Percentiles rank a stretch among this genome's conserved stretches.
These are phyloP conservation scores for Taxillus chinensis DNA, from an alignment of 164 flowering plant species.

Conservation along the genomic window DNA sequence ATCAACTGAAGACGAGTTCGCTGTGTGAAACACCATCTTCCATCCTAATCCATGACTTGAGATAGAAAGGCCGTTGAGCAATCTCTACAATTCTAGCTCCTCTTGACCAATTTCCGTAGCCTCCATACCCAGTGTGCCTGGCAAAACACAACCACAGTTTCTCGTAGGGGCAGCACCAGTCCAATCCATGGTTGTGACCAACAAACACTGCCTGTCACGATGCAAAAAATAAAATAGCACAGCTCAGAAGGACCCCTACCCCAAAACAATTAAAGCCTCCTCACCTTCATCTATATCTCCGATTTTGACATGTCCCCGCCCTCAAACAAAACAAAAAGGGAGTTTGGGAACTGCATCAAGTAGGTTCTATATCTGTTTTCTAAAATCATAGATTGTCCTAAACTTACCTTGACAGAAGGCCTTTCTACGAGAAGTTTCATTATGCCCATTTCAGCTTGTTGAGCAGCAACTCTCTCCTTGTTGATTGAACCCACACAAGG, in stretches of 20 bases:
- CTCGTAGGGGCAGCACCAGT: conserved; percentile 87
- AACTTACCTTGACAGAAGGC: conserved; percentile 62
- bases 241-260: not conserved
- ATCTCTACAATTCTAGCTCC: conserved; percentile 76
- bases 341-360: too few relatives aligned
- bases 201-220: conserved; percentile 68
- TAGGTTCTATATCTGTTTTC: too few relatives aligned
- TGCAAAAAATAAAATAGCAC: not conserved
- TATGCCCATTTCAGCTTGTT: conserved; percentile 74
- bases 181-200: conserved; percentile 89
- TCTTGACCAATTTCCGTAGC: conserved; percentile 79
- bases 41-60: conserved; percentile 90
- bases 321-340: too few relatives aligned
- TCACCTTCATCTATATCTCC: not conserved
- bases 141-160: conserved; percentile 85
- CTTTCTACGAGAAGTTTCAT: conserved; percentile 52
- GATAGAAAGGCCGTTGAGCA: conserved; percentile 42
- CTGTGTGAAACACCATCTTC: conserved; percentile 65
- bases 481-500: conserved; percentile 87
- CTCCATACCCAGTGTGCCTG: conserved; percentile 89
- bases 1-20: conserved; percentile 26
- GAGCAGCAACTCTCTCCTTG: conserved; percentile 61
- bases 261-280: not conserved
- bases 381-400: too few relatives aligned
- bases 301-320: not conserved